Conservation (phyloP, 1,284 basidiomycete species). For the Ceratobasidium theobromae region DNA sequence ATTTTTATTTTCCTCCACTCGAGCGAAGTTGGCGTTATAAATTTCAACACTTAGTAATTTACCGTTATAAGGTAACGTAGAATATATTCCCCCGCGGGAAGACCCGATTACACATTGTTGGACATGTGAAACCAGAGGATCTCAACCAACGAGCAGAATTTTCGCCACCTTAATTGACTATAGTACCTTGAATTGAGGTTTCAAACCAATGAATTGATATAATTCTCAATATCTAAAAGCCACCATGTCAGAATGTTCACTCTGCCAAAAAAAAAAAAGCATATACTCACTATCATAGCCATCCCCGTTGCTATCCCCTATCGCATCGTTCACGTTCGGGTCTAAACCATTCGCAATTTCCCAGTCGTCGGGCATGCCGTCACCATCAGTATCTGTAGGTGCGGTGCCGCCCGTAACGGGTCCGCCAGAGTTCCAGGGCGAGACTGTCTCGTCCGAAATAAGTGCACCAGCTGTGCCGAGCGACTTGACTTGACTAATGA, state of each 20-base stretch:
- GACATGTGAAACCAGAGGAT: too few species aligned
- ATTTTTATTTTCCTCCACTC: too few species aligned
- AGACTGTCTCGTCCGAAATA: slow-evolving; percentile 42
- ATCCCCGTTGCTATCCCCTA: slow-evolving; percentile 40
- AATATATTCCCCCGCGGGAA: too few species aligned
- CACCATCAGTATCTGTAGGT: slow-evolving; percentile 43
- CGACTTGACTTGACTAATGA: slow-evolving; percentile 44
- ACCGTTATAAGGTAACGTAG: too few species aligned
- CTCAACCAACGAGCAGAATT: too few species aligned
- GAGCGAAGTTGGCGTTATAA: too few species aligned
- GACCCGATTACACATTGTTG: too few species aligned
- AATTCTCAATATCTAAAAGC: slow-evolving; percentile 44
- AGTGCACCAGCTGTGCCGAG: slow-evolving; percentile 44
- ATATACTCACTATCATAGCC: slow-evolving; percentile 45
- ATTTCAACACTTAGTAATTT: too few species aligned
- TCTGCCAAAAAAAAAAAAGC: neutral
- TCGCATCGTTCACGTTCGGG: slow-evolving; percentile 43
- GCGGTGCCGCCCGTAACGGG: slow-evolving; percentile 45
- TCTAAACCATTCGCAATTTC: slow-evolving; percentile 44
- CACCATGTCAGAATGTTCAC: neutral
- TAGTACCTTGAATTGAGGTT: too few species aligned
- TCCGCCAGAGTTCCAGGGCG: slow-evolving; percentile 44
- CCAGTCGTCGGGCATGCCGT: slow-evolving; percentile 46
- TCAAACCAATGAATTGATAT: slow-evolving; percentile 43
- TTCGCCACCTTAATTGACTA: too few species aligned